A percentile compares a stretch with the other conserved stretches of the same genome.
phyloP scores from a whole-genome alignment of 2,329 filamentous ascomycete species.

The Mollisia scopiformis region DNA sequence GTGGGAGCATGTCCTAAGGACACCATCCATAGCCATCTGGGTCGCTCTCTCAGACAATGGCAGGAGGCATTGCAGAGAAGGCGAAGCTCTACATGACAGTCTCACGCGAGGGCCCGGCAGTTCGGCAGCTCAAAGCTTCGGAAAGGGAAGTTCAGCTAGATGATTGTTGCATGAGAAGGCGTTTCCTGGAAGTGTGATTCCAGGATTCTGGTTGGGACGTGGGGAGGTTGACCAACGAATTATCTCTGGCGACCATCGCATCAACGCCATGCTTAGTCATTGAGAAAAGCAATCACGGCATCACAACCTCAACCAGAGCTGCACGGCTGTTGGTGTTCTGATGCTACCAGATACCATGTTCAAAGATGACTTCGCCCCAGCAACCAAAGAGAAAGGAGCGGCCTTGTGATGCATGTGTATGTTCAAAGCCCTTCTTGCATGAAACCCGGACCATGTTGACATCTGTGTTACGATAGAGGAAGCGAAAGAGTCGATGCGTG shows the following conservation, averaged over 20 bases:
- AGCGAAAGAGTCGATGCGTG: conserved; percentile 58
- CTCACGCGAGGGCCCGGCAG: no score
- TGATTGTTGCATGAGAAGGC: not conserved
- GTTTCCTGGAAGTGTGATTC: not conserved
- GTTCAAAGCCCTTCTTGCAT: conserved; percentile 6
- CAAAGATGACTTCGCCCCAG: conserved; percentile 62
- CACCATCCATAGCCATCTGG: no score
- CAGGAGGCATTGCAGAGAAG: no score
- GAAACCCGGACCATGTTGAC: not conserved
- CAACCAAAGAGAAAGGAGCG: conserved; percentile 79
- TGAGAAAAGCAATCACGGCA: not conserved
- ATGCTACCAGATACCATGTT: conserved; percentile 1
- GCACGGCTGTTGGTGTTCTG: not conserved
- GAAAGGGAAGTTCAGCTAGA: not conserved
- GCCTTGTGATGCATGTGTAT: conserved; percentile 58
- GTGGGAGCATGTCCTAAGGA: no score
- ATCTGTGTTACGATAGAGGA: conserved; percentile 24
- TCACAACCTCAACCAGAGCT: not conserved
- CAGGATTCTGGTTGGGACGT: not conserved
- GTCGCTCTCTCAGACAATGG: no score
- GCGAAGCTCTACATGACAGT: no score
- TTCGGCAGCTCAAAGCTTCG: no score
- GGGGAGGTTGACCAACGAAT: no score
- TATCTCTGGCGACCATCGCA: no score
- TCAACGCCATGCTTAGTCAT: no score